These are phyloP conservation scores for Hyaloperonospora arabidopsidis DNA, from an alignment of 352 stramenopile genomes.

Conservation along the genomic window DNA sequence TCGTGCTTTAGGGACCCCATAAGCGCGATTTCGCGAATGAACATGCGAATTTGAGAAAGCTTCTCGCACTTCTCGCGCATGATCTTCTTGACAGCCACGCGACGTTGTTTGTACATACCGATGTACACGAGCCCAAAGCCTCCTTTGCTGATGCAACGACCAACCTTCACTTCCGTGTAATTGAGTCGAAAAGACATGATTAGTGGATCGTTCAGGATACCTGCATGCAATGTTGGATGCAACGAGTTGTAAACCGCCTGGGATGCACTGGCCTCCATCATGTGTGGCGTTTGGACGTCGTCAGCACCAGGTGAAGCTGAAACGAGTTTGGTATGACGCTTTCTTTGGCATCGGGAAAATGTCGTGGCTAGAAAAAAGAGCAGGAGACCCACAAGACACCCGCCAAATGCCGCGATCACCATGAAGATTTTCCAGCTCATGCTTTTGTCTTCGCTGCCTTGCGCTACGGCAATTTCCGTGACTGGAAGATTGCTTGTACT, in stretches of 20 bases:
- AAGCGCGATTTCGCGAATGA: slow-evolving; percentile 54
- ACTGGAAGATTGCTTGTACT: slow-evolving; percentile 12
- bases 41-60: slow-evolving; percentile 30
- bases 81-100: slow-evolving; percentile 41
- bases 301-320: slow-evolving; percentile 9
- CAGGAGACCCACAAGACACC: slow-evolving; percentile 31
- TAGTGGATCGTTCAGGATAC: slow-evolving; percentile 31
- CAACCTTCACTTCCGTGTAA: slow-evolving; percentile 33
- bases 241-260: slow-evolving; percentile 39
- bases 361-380: slow-evolving; percentile 28
- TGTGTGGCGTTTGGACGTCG: slow-evolving; percentile 17
- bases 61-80: slow-evolving; percentile 31
- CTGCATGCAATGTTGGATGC: slow-evolving; percentile 26
- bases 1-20: slow-evolving; percentile 51
- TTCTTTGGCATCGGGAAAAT: slow-evolving; percentile 12
- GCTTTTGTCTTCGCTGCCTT: slow-evolving; percentile 2
- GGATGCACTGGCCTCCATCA: slow-evolving; percentile 20
- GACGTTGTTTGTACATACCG: slow-evolving; percentile 27
- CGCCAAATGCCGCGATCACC: slow-evolving; percentile 26
- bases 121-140: slow-evolving; percentile 38
- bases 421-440: slow-evolving; percentile 32
- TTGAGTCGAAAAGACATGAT: slow-evolving; percentile 33
- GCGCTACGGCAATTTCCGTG: slow-evolving; percentile 13
- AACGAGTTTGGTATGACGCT: slow-evolving; percentile 9
- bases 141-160: slow-evolving; percentile 36